A percentile compares a stretch with the other conserved stretches of the same genome.
Conservation (phyloP, 2,329 filamentous ascomycete genomes). For the Fusarium verticillioides region DNA sequence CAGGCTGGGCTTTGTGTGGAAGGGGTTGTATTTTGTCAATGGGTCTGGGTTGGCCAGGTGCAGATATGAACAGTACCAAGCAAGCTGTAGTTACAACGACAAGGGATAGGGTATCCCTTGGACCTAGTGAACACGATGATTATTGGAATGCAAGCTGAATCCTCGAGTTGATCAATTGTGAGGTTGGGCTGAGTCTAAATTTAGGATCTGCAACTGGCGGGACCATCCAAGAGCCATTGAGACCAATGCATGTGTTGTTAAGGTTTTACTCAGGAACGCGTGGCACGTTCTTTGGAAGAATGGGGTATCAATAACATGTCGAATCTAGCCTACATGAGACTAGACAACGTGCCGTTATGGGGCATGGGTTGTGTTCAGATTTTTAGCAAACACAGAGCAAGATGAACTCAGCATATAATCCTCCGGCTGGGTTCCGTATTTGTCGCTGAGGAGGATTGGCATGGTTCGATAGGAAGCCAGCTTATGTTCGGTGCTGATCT, state of each 20-base stretch:
- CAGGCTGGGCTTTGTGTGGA: slow-evolving; percentile 17
- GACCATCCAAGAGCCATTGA: not conserved
- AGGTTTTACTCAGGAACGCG: slow-evolving; percentile 29
- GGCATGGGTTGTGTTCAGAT: not conserved
- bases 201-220: slow-evolving; percentile 9
- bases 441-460: slow-evolving; percentile 23
- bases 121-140: slow-evolving; percentile 40
- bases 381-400: not conserved
- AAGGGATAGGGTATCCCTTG: slow-evolving; percentile 28
- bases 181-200: not conserved
- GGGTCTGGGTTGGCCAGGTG: slow-evolving; percentile 26
- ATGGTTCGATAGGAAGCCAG: slow-evolving; percentile 14
- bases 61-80: slow-evolving; percentile 33
- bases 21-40: slow-evolving; percentile 16
- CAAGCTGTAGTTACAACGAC: slow-evolving; percentile 34
- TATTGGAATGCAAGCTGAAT: slow-evolving; percentile 41
- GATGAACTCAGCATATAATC: not conserved
- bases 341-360: not conserved
- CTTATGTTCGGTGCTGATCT: slow-evolving; percentile 29
- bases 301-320: slow-evolving; percentile 28
- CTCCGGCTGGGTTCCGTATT: not conserved
- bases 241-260: not conserved
- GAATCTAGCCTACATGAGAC: slow-evolving; percentile 17
- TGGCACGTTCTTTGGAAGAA: slow-evolving; percentile 20
- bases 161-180: not conserved